Conservation (phyloP, 768 basidiomycete species). For the Panaeolus cyanescens region DNA sequence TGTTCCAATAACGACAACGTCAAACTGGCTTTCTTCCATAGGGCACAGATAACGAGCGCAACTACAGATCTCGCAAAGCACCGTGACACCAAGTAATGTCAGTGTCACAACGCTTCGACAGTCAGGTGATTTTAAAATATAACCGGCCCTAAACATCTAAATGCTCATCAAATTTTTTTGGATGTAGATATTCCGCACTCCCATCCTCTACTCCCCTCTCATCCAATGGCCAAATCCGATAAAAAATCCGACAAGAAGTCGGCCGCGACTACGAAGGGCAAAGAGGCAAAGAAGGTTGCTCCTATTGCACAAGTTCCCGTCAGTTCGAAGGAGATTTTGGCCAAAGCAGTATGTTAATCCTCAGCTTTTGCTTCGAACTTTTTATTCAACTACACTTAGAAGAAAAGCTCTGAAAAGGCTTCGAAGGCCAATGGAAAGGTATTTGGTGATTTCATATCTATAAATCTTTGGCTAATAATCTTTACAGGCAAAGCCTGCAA, state of each 20-base stretch:
- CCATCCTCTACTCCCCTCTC: conserved; percentile 18
- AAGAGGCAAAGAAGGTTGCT: conserved; percentile 33
- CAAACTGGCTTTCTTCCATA: conserved; percentile 53
- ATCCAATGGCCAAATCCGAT: conserved; percentile 48
- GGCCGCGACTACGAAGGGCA: conserved; percentile 33
- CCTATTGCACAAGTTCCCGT: conserved; percentile 37
- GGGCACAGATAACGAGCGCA: not conserved
- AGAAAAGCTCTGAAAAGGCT: conserved; percentile 4
- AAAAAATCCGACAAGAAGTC: conserved; percentile 47
- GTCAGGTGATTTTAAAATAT: conserved; percentile 14
- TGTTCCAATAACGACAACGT: conserved; percentile 75
- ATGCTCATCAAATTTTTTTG: conserved; percentile 27
- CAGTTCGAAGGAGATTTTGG: conserved; percentile 24
- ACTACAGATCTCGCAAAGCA: not conserved
- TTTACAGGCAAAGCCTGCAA: conserved; percentile 30
- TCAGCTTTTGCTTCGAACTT: not conserved
- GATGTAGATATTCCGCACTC: conserved; percentile 15
- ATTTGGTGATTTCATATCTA: conserved; percentile 7
- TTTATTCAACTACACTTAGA: conserved; percentile 1
- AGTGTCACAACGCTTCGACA: not conserved
- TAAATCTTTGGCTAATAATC: conserved; percentile 1
- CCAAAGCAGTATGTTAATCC: conserved; percentile 20
- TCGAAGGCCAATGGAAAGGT: conserved; percentile 27
- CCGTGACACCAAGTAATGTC: not conserved
- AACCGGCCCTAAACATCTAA: conserved; percentile 36